Conservation (phyloP, 345 rosid genomes). For the Bruguiera gymnorhiza region DNA sequence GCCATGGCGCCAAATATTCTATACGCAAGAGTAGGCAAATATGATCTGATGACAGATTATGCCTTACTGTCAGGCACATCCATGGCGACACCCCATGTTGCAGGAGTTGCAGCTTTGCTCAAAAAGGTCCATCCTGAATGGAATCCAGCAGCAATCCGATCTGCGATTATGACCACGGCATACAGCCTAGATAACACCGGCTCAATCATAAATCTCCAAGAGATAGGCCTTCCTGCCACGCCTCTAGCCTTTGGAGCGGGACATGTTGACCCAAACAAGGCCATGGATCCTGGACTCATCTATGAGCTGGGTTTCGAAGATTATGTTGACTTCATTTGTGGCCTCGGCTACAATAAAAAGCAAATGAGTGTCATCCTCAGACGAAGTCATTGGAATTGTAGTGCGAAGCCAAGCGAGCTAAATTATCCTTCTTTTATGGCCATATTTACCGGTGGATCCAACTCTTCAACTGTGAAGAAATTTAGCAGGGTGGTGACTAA, state of each 20-base stretch:
- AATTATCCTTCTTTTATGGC: conserved; percentile 41
- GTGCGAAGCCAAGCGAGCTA: conserved; percentile 13
- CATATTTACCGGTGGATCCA: neutral
- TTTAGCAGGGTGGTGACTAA: conserved; percentile 22
- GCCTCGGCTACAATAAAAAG: conserved; percentile 29
- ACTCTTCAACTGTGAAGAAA: neutral
- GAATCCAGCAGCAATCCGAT: conserved; percentile 24
- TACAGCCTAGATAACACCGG: conserved; percentile 30
- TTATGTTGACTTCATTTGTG: conserved; percentile 40
- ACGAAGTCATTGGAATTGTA: conserved; percentile 38
- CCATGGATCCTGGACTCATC: conserved; percentile 47
- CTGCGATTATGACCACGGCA: conserved; percentile 30
- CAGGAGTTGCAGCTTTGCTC: conserved; percentile 24
- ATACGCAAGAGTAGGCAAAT: conserved; percentile 18
- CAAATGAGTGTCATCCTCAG: conserved; percentile 40
- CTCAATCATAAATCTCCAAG: conserved; percentile 21
- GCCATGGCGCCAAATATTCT: neutral
- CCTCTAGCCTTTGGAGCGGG: conserved; percentile 48
- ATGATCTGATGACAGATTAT: conserved; percentile 34
- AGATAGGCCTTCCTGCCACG: conserved; percentile 17
- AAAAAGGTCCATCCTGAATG: conserved; percentile 22
- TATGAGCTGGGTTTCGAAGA: conserved; percentile 36
- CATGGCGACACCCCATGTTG: conserved; percentile 23
- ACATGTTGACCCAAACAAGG: conserved; percentile 40
- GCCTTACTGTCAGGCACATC: conserved; percentile 37